Evolutionary conservation across 2,329 filamentous ascomycete species (phyloP).

Genomic region (Pseudocercospora fuligena): DNA sequence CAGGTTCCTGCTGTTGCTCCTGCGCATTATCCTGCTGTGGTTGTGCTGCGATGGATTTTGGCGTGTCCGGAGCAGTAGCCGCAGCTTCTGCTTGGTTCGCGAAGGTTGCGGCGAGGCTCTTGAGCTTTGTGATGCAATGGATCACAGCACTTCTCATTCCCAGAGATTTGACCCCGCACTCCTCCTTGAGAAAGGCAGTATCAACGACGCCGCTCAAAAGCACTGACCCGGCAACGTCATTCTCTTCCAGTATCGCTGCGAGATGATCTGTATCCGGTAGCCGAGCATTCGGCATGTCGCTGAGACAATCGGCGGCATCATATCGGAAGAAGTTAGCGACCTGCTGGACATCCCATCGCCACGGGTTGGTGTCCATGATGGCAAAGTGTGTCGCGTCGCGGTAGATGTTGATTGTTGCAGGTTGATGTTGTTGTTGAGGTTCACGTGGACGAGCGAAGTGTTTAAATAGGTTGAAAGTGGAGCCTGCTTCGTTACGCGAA

Average conservation of each 20-base stretch:
- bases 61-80: conserved; percentile 17
- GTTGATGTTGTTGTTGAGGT: conserved; percentile 18
- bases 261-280: conserved; percentile 61
- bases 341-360: conserved; percentile 70
- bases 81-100: not conserved
- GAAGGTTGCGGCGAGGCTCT: conserved; percentile 24
- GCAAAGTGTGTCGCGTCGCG: not conserved
- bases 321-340: conserved; percentile 71
- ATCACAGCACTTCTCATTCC: conserved; percentile 64
- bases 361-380: conserved; percentile 65
- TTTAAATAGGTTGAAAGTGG: not conserved
- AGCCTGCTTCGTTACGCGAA: not conserved
- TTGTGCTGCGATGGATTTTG: conserved; percentile 20
- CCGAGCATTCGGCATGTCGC: conserved; percentile 40
- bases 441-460: conserved; percentile 5
- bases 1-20: not conserved
- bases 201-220: conserved; percentile 64
- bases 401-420: not conserved
- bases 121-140: conserved; percentile 62
- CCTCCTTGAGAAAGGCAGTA: conserved; percentile 54
- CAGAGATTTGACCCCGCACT: conserved; percentile 62
- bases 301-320: conserved; percentile 27
- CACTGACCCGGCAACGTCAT: conserved; percentile 68
- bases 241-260: conserved; percentile 60
- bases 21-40: conserved; percentile 9